Evolutionary conservation across 164 flowering plant species (phyloP), one percentile per base, ranked within the genome.

Genomic region (Aristolochia contorta): DNA sequence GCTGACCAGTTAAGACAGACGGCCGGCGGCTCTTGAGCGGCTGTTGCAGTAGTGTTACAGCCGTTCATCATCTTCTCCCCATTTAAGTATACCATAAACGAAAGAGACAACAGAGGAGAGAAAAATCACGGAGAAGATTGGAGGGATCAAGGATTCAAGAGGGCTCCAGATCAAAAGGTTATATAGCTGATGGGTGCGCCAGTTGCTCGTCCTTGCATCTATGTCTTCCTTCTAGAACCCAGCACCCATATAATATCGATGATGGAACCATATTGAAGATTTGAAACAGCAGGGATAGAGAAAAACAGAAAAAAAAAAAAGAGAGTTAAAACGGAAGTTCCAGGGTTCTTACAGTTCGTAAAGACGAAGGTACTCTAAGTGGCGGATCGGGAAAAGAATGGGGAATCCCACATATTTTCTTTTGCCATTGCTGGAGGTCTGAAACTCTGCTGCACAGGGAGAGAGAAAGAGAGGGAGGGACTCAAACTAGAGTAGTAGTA

Each of bases 51-150:
- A 10, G 43, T 37, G 43, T 37, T 37, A 37, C 43, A 53, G 56
- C 30, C 16, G 56, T 53, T 22, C 56, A 53, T 22, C 56, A 53
- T 53, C 30, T 22, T 53, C 30, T 53, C 56, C 14, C 56, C 27
- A 19, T 24, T 49, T 21, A 18, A 49, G 19, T 20, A 22, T 20
- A 22, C 27, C 32, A 23, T 24, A 53, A 53, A 53, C 56, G 27
- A 23, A 10, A 9, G 25, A 21, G 21, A 20, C 0, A 5, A 24
- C 23, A 2, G 9, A 10, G n/a, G n/a, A 22, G 56, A 23, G 30
- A 53, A n/a, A 16, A 52, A 14, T 12, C 13, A 10, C 14, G 27
- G 56, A 53, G 23, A 53, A 10, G n/a, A n/a, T n/a, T n/a, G n/a
- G n/a, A n/a, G n/a, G n/a, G n/a, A n/a, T n/a, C n/a, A n/a, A n/a